phyloP scores from a whole-genome alignment of 352 stramenopile species.

The Pythium sp. region DNA sequence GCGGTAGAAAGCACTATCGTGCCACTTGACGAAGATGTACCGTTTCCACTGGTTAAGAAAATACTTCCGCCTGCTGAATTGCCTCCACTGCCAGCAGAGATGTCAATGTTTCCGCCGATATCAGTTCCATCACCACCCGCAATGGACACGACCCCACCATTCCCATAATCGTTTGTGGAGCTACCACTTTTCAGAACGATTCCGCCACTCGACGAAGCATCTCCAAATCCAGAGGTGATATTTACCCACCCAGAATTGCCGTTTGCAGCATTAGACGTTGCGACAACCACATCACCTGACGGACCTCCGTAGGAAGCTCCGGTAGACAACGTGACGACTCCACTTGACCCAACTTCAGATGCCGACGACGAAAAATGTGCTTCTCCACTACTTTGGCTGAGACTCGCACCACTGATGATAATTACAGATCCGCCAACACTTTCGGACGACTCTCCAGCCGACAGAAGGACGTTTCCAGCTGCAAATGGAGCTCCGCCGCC shows the following conservation, averaged over 20 bases:
- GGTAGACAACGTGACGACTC: conserved; percentile 18
- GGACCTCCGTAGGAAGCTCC: conserved; percentile 20
- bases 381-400: conserved; percentile 24
- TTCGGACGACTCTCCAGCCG: conserved; percentile 21
- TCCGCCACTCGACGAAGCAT: conserved; percentile 19
- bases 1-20: conserved; percentile 27
- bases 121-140: conserved; percentile 24
- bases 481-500: conserved; percentile 18
- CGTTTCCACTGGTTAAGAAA: conserved; percentile 23
- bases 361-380: conserved; percentile 15
- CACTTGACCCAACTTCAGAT: conserved; percentile 19
- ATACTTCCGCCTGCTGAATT: conserved; percentile 21
- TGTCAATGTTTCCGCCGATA: conserved; percentile 21
- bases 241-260: conserved; percentile 25
- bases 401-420: conserved; percentile 20
- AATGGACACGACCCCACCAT: conserved; percentile 20
- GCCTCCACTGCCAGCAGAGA: conserved; percentile 22
- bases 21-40: conserved; percentile 22
- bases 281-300: conserved; percentile 21
- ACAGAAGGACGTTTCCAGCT: conserved; percentile 11
- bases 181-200: conserved; percentile 23
- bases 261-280: conserved; percentile 15
- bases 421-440: conserved; percentile 20
- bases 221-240: conserved; percentile 20
- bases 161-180: conserved; percentile 18